Evolutionary conservation across 306 rosid species (phyloP).

Genomic region (Boehmeria nivea): DNA sequence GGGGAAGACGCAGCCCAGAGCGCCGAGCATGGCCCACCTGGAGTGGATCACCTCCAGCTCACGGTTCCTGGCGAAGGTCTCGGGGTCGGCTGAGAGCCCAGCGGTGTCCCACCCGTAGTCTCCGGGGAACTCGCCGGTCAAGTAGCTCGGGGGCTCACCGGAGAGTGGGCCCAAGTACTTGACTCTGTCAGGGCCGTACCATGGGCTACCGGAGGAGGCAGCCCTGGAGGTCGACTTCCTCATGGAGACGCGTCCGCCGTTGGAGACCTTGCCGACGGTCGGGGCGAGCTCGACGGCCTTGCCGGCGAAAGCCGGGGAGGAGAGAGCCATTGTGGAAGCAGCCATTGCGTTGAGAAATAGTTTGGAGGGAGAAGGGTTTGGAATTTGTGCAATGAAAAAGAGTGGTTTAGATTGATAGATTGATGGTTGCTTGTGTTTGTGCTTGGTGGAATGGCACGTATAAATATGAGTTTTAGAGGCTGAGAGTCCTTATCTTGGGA

Average conservation of each 20-base stretch:
- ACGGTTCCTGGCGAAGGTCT: conserved; percentile 76
- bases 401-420: neutral
- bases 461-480: neutral
- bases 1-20: conserved; percentile 77
- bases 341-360: conserved; percentile 37
- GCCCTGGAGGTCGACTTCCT: conserved; percentile 38
- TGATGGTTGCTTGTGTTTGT: conserved; percentile 12
- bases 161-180: conserved; percentile 91
- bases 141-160: conserved; percentile 75
- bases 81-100: conserved; percentile 85
- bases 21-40: conserved; percentile 95
- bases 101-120: conserved; percentile 96
- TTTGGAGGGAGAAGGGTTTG: no score
- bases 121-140: conserved; percentile 68
- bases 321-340: conserved; percentile 76
- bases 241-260: conserved; percentile 44
- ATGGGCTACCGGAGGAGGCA: conserved; percentile 62
- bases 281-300: conserved; percentile 55
- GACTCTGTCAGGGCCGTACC: conserved; percentile 94
- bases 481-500: conserved; percentile 31
- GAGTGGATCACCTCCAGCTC: conserved; percentile 79
- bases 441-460: neutral
- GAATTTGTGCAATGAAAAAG: no score
- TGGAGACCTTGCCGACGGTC: conserved; percentile 25
- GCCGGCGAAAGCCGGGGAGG: conserved; percentile 68